Percentiles rank a stretch among this genome's conserved stretches.
Evolutionary conservation across 331 rosid species (phyloP).

Genomic region (Cydonia oblonga): DNA sequence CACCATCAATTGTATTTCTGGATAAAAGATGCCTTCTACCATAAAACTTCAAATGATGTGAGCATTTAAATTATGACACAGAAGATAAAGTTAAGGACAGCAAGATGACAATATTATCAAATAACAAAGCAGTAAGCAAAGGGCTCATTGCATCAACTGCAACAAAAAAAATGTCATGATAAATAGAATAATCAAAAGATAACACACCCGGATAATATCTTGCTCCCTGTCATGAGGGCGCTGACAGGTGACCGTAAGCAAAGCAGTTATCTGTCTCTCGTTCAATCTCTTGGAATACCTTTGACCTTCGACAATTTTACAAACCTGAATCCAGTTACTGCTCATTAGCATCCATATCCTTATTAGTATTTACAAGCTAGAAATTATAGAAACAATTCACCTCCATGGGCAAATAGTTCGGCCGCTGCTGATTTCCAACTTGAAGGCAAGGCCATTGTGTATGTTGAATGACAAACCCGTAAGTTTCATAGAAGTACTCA

Average conservation of each 20-base stretch:
- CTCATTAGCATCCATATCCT: constrained; percentile 2
- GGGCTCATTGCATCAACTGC: background rate
- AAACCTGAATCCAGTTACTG: constrained; percentile 44
- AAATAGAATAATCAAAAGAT: background rate
- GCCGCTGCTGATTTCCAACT: constrained; percentile 85
- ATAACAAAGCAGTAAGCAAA: background rate
- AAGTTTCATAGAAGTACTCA: constrained; percentile 78
- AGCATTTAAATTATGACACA: background rate
- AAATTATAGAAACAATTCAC: constrained; percentile 19
- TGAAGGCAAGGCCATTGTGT: constrained; percentile 94
- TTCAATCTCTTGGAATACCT: constrained; percentile 78
- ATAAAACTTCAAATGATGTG: background rate
- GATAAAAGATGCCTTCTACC: background rate
- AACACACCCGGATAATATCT: constrained; percentile 66
- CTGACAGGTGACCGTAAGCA: constrained; percentile 86
- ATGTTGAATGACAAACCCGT: constrained; percentile 72
- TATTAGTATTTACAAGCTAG: background rate
- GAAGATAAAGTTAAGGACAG: background rate
- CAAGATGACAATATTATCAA: background rate
- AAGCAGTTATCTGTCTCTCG: constrained; percentile 78
- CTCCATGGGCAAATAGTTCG: constrained; percentile 96
- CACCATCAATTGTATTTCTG: background rate
- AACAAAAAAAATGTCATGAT: background rate
- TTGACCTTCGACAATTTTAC: constrained; percentile 96
- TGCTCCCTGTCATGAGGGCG: constrained; percentile 83